Base-by-base conservation (phyloP, 1,139 yeast genomes). In the Debaryomyces nepalensis region DNA sequence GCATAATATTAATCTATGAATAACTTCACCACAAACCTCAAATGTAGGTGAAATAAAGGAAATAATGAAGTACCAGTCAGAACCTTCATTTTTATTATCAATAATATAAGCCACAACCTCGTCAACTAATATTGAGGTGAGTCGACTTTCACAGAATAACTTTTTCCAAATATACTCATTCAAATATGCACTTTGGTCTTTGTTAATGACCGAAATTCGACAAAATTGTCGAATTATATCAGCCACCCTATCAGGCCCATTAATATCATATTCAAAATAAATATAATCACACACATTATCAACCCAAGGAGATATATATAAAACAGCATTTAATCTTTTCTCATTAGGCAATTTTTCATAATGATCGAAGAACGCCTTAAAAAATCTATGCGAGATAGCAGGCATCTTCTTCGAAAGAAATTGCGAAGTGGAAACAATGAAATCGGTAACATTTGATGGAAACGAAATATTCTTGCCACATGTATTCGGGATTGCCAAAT, bases 281-380 rank as follows among this genome's bases (percentile, higher is more conserved):
- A 87, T 81, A 51, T 79, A 63, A 19, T 72, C 73, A 54, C 82
- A 79, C 21, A 87, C 69, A 53, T 88, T 86, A 26, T 75, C 76
- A n/a, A 87, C 73, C 96, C 96, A 89, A 2, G 95, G 91, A 1
- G 88, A 73, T 9, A 84, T 68, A 55, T 81, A 82, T 49, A 75
- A 63, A 4, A 84, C 66, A 1, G 82, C 76, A 45, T 68, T 61
- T 34, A 70, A 51, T 40, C 63, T 61, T 35, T 61, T 60, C 20
- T 61, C 66, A 3, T 45, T 45, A 5, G 77, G 70, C 23, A 73
- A 58, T 40, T 70, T 69, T 2, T 75, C 79, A 49, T 75, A 79
- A 22, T 82, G 79, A 32, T 70, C 75, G 57, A 83, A 82, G 51
- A 82, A 82, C 0, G 86, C 84, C 39, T 68, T 67, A 48, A 86